Evolutionary conservation across 108 stramenopile species (phyloP).

Genomic region (Seminavis robusta): DNA sequence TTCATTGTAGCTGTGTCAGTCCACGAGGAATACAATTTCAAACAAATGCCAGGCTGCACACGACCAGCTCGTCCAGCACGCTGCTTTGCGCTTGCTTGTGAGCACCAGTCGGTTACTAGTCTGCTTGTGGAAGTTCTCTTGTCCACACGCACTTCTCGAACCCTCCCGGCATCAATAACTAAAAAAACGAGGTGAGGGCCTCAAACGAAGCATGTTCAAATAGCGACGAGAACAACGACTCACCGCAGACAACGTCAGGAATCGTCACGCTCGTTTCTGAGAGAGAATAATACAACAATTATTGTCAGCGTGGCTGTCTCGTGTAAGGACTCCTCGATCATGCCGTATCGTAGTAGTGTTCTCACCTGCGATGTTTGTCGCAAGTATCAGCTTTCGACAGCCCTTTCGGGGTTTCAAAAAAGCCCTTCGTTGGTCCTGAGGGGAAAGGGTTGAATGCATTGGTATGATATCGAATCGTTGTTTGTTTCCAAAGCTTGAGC

Average conservation of each 20-base stretch:
- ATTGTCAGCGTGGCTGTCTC: background rate
- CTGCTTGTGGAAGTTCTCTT: constrained; percentile 66
- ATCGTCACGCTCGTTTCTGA: constrained; percentile 94
- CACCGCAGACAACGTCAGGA: constrained; percentile 81
- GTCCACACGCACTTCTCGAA: constrained; percentile 68
- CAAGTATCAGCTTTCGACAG: constrained; percentile 75
- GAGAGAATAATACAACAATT: background rate
- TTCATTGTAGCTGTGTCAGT: constrained; percentile 65
- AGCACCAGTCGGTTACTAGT: constrained; percentile 79
- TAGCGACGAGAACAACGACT: constrained; percentile 4
- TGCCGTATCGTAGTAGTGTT: no score
- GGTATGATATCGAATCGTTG: constrained; percentile 56
- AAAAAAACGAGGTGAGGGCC: background rate
- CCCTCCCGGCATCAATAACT: constrained; percentile 77
- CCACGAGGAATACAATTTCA: constrained; percentile 74
- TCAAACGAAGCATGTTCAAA: background rate
- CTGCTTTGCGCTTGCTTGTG: constrained; percentile 89
- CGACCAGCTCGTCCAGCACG: constrained; percentile 92
- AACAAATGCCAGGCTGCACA: constrained; percentile 86
- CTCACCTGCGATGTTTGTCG: constrained; percentile 66
- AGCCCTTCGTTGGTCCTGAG: constrained; percentile 67
- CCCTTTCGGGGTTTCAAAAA: constrained; percentile 44
- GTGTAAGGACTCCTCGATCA: no score
- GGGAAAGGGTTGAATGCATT: constrained; percentile 71
- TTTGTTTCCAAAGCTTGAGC: constrained; percentile 36